Percentiles rank a stretch among this genome's conserved stretches.
These are phyloP conservation scores for Penicillium janthinellum DNA, from an alignment of 2,329 filamentous ascomycete genomes.

Conservation along the genomic window DNA sequence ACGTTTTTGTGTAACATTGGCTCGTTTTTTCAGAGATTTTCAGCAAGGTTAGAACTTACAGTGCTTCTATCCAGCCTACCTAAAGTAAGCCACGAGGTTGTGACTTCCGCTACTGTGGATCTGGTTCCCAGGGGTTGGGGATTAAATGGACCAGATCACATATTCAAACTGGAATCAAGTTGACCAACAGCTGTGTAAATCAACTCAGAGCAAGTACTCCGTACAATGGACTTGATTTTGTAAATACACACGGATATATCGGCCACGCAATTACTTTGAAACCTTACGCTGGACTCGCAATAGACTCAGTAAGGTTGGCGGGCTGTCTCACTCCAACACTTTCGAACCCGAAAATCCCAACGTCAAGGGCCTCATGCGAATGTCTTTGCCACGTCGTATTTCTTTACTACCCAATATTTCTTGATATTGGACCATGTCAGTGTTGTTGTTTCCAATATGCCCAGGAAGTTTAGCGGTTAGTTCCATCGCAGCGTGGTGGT, in stretches of 20 bases:
- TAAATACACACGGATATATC: neutral
- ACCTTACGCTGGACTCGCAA: too few species aligned
- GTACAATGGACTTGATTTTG: neutral
- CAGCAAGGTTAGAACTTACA: neutral
- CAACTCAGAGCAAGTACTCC: neutral
- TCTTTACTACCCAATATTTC: too few species aligned
- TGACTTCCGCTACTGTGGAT: conserved; percentile 6
- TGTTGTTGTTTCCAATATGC: neutral
- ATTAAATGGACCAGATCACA: neutral
- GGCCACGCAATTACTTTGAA: too few species aligned
- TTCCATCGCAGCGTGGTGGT: conserved; percentile 8
- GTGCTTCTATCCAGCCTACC: conserved; percentile 2
- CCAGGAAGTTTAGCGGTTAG: neutral
- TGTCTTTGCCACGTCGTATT: neutral
- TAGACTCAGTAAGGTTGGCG: too few species aligned
- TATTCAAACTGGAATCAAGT: neutral
- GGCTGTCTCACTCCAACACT: too few species aligned
- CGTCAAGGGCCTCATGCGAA: neutral
- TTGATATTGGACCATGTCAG: too few species aligned
- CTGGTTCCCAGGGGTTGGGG: neutral
- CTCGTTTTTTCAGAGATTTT: neutral
- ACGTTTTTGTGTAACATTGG: neutral
- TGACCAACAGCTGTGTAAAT: neutral
- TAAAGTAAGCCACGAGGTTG: conserved; percentile 10
- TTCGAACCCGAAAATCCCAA: neutral